Evolutionary conservation across 371 early-diverging fungal genomes (phyloP).

Genomic region (Lichtheimia hyalospora): DNA sequence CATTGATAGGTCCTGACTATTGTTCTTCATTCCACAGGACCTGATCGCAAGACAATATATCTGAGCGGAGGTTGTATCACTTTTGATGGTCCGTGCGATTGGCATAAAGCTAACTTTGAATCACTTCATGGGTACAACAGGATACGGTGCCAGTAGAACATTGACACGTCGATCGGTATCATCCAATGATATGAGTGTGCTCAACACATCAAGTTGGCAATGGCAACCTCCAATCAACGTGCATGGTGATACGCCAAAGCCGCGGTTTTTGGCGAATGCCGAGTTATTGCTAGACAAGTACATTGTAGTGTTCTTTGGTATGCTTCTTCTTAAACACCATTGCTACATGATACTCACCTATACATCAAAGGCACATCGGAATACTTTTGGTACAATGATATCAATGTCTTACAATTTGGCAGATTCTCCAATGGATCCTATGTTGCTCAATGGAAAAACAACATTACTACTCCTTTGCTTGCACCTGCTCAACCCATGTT

Average conservation of each 20-base stretch:
- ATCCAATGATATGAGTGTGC: constrained; percentile 5
- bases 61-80: constrained; percentile 9
- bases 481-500: background rate
- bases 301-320: constrained; percentile 7
- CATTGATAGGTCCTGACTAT: background rate
- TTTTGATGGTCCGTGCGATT: too few species aligned
- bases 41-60: constrained; percentile 9
- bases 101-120: too few species aligned
- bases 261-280: constrained; percentile 7
- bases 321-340: background rate
- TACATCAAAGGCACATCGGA: constrained; percentile 3
- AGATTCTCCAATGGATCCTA: background rate
- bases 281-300: background rate
- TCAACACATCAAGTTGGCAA: background rate
- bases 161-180: background rate
- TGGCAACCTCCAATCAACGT: background rate
- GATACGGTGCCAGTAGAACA: constrained; percentile 5
- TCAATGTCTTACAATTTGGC: background rate
- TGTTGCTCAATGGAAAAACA: background rate
- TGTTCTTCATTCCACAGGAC: background rate
- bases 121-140: background rate
- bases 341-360: background rate
- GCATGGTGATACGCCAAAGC: constrained; percentile 4
- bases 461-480: background rate
- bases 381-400: constrained; percentile 14